phyloP scores from a whole-genome alignment of 1,284 basidiomycete species.

The Boletellus deceptivus region DNA sequence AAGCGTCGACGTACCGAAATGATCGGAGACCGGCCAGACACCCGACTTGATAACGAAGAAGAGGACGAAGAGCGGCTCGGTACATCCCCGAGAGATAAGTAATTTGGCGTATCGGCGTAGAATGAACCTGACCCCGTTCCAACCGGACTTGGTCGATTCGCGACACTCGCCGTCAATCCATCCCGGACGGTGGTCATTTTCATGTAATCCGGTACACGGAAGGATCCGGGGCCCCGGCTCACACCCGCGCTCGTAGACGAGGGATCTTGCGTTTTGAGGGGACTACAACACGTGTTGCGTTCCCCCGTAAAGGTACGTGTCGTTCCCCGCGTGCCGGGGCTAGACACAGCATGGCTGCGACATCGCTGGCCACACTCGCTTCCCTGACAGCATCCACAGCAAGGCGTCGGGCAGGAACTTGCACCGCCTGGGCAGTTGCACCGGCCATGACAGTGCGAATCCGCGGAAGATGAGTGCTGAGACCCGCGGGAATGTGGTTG shows the following conservation, averaged over 20 bases:
- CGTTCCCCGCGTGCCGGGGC: slow-evolving; percentile 7
- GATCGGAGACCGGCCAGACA: slow-evolving; percentile 33
- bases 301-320: slow-evolving; percentile 22
- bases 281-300: slow-evolving; percentile 10
- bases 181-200: slow-evolving; percentile 32
- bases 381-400: slow-evolving; percentile 35
- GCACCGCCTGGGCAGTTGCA: slow-evolving; percentile 37
- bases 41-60: slow-evolving; percentile 33
- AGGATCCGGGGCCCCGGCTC: slow-evolving; percentile 15
- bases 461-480: slow-evolving; percentile 21
- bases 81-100: slow-evolving; percentile 21
- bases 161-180: slow-evolving; percentile 24
- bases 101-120: slow-evolving; percentile 26
- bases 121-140: slow-evolving; percentile 14
- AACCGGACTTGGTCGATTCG: slow-evolving; percentile 14
- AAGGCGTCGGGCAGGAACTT: slow-evolving; percentile 37
- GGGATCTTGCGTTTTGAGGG: slow-evolving; percentile 17
- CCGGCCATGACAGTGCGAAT: slow-evolving; percentile 31
- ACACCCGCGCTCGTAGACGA: slow-evolving; percentile 4
- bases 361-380: slow-evolving; percentile 27
- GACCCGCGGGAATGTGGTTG: slow-evolving; percentile 9
- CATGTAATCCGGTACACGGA: slow-evolving; percentile 34
- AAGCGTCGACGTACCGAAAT: slow-evolving; percentile 19
- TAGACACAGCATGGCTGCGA: slow-evolving; percentile 2
- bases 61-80: slow-evolving; percentile 35